Evolutionary conservation across 1,139 yeast species (phyloP).

Genomic region (Williopsis jadinii): DNA sequence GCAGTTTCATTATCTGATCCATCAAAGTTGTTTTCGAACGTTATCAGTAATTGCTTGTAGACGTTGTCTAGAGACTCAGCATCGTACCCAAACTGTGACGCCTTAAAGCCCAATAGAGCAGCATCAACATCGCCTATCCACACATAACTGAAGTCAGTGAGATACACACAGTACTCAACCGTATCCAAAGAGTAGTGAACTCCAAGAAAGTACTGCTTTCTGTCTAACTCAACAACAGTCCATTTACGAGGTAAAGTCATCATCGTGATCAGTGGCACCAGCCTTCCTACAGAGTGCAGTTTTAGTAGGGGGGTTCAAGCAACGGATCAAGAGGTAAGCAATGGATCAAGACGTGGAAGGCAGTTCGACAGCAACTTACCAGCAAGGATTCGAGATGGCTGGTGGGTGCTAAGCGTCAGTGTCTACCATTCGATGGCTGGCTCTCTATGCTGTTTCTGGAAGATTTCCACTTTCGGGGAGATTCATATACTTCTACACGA

Average conservation of each 20-base stretch:
- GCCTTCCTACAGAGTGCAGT: neutral
- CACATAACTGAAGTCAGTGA: slow-evolving; percentile 18
- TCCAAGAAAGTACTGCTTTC: slow-evolving; percentile 14
- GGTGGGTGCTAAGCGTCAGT: too few relatives aligned
- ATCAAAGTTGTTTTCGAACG: slow-evolving; percentile 12
- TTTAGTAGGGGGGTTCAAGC: too few relatives aligned
- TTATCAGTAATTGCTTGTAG: slow-evolving; percentile 7
- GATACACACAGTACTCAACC: slow-evolving; percentile 12
- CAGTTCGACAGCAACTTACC: too few relatives aligned
- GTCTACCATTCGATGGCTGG: too few relatives aligned
- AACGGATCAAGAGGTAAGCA: too few relatives aligned
- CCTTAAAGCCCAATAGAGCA: slow-evolving; percentile 12
- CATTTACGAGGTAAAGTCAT: slow-evolving; percentile 18
- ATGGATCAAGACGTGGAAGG: too few relatives aligned
- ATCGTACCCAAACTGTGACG: slow-evolving; percentile 14
- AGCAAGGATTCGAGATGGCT: too few relatives aligned
- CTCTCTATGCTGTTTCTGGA: too few relatives aligned
- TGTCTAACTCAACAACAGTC: slow-evolving; percentile 10
- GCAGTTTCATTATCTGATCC: slow-evolving; percentile 4
- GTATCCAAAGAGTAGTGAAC: slow-evolving; percentile 9
- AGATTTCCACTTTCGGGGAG: too few relatives aligned
- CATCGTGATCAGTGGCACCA: neutral
- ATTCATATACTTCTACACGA: too few relatives aligned
- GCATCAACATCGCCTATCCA: slow-evolving; percentile 19
- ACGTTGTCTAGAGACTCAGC: slow-evolving; percentile 7